phyloP scores from a whole-genome alignment of 805 yeast species.

The Scheffersomyces amazonensis region DNA sequence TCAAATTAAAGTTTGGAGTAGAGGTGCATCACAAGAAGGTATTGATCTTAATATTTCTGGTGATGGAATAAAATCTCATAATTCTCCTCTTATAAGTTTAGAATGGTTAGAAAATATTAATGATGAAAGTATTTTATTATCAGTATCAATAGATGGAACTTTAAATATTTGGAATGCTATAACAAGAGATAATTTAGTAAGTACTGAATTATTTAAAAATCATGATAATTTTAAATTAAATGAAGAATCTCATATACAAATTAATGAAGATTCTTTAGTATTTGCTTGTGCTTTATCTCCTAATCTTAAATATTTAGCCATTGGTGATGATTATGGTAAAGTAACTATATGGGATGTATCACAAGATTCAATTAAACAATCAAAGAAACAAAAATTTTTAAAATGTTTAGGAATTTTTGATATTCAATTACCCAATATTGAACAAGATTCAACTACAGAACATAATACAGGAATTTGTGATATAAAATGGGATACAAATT shows the following conservation, averaged over 20 bases:
- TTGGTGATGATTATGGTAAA: slow-evolving; percentile 66
- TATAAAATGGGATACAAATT: slow-evolving; percentile 31
- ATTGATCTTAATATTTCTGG: slow-evolving; percentile 26
- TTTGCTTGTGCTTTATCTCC: slow-evolving; percentile 53
- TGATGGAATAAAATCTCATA: slow-evolving; percentile 32
- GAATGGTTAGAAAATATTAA: slow-evolving; percentile 47
- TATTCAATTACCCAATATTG: neutral
- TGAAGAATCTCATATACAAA: slow-evolving; percentile 6
- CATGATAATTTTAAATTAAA: slow-evolving; percentile 18
- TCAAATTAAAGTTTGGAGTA: slow-evolving; percentile 71
- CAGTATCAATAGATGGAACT: slow-evolving; percentile 70
- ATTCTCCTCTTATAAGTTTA: slow-evolving; percentile 54
- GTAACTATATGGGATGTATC: slow-evolving; percentile 51
- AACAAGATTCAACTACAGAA: slow-evolving; percentile 1
- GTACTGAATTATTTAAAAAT: slow-evolving; percentile 27
- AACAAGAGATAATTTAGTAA: slow-evolving; percentile 35
- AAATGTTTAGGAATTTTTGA: slow-evolving; percentile 24
- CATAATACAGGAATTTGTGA: slow-evolving; percentile 32
- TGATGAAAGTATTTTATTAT: slow-evolving; percentile 30
- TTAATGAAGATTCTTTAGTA: slow-evolving; percentile 50
- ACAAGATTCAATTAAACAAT: slow-evolving; percentile 4
- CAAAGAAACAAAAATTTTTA: slow-evolving; percentile 9
- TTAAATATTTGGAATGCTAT: slow-evolving; percentile 64
- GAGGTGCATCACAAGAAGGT: slow-evolving; percentile 52
- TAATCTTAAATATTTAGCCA: slow-evolving; percentile 46